These are phyloP conservation scores for Phyllosticta capitalensis DNA, from an alignment of 2,329 filamentous ascomycete species.

Conservation along the genomic window DNA sequence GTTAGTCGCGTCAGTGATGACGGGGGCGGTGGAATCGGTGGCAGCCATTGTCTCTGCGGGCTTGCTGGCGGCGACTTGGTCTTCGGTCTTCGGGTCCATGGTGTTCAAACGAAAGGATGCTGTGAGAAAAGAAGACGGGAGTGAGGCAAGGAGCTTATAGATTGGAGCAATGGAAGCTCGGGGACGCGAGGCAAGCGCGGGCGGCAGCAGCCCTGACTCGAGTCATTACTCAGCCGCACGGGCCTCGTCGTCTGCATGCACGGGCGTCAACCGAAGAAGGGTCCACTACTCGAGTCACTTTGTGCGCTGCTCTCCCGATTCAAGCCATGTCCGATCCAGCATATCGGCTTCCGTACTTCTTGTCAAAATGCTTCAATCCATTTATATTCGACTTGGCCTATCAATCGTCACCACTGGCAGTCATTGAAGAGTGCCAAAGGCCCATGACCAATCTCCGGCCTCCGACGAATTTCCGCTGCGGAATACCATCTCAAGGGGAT, in stretches of 20 bases:
- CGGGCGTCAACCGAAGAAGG: neutral
- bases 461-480: neutral
- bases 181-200: neutral
- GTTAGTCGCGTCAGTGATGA: neutral
- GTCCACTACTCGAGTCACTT: neutral
- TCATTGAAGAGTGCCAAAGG: neutral
- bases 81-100: neutral
- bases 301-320: no score
- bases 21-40: neutral
- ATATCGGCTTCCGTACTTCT: no score
- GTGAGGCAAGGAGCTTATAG: conserved; percentile 6
- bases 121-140: neutral
- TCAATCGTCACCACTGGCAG: neutral
- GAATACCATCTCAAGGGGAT: neutral
- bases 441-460: neutral
- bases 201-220: neutral
- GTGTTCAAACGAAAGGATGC: neutral
- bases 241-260: neutral
- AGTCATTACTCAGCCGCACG: neutral
- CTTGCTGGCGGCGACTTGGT: neutral
- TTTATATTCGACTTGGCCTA: neutral
- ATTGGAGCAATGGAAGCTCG: neutral
- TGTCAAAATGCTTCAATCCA: neutral
- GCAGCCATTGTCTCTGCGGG: neutral
- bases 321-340: no score